Evolutionary conservation across 768 basidiomycete species (phyloP), one percentile per base, ranked within the genome.

Genomic region (Arthromyces matolae): DNA sequence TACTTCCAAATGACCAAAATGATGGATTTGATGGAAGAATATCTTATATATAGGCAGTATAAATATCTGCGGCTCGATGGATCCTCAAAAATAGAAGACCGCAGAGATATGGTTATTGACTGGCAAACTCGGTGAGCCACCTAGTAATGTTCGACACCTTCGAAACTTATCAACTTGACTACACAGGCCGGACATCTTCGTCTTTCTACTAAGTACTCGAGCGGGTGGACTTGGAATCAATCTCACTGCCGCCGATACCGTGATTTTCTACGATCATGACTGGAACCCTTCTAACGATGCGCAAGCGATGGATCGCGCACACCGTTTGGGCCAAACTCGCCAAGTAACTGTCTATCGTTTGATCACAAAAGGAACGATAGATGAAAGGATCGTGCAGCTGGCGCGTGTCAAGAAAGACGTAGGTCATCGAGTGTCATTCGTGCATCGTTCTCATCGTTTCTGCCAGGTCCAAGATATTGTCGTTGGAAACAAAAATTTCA

Each of bases 1-100:
- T 99, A 98, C 70, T 98, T 97, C 84, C 96, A 99, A 67, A 99
- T 99, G 96, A 98, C 95, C 10, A 82, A 87, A 50, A 99, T 98
- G 96, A 96, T 99, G 86, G 94, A 97, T 64, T 73, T 98, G 41
- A 94, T 98, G 83, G 96, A 98, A 66, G 96, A 98, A 64, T 99
- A 97, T 64, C 76, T 99, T 51, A 91, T 96, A 49, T 96, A 89
- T 70, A 84, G 95, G 2, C 94, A 97, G 64, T 93, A 93, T 74
- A 94, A 93, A 66, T 96, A 97, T 62, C 71, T 96, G 14, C 80
- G 94, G 29, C 70, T 97, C 46, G 94, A 97, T 66, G 94, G 94
- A 29, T 89, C 89, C 1, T 95, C 93, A 23, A 93, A 94, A 57
- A 76, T 99, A 44, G 93, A 94, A 57, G 96, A 99, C 64, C 78